Conservation (phyloP, 805 yeast genomes). For the Lachancea nothofagi region DNA sequence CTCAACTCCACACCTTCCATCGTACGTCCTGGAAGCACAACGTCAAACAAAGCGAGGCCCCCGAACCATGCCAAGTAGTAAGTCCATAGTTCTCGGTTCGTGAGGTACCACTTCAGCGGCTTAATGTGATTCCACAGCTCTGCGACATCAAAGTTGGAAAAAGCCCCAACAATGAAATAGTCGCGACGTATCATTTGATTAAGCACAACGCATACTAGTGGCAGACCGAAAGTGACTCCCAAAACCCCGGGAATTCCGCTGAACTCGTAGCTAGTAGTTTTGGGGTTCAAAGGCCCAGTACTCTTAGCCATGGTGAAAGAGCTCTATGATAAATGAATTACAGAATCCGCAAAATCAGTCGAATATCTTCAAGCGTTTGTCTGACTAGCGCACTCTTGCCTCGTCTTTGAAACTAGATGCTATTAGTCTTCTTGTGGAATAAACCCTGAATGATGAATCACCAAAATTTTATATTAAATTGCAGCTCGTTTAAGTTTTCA, state of each 20-base stretch:
- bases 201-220: conserved; percentile 53
- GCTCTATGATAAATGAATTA: neutral
- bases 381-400: neutral
- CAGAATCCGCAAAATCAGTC: neutral
- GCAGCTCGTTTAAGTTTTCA: conserved; percentile 5
- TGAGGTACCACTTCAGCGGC: conserved; percentile 30
- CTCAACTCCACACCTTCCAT: conserved; percentile 65
- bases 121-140: conserved; percentile 35
- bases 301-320: neutral
- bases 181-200: conserved; percentile 57
- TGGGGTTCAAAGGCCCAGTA: conserved; percentile 51
- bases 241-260: conserved; percentile 72
- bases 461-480: neutral
- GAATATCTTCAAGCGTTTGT: neutral
- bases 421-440: neutral
- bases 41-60: conserved; percentile 56
- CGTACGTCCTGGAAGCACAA: conserved; percentile 57
- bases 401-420: neutral
- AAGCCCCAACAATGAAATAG: conserved; percentile 47
- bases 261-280: conserved; percentile 67
- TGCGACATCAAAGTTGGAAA: conserved; percentile 35
- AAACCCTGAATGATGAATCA: conserved; percentile 2
- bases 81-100: conserved; percentile 49
- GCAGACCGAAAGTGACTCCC: conserved; percentile 60
- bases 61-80: conserved; percentile 72